Conservation (phyloP, 768 basidiomycete genomes). For the Trametes sanguinea region DNA sequence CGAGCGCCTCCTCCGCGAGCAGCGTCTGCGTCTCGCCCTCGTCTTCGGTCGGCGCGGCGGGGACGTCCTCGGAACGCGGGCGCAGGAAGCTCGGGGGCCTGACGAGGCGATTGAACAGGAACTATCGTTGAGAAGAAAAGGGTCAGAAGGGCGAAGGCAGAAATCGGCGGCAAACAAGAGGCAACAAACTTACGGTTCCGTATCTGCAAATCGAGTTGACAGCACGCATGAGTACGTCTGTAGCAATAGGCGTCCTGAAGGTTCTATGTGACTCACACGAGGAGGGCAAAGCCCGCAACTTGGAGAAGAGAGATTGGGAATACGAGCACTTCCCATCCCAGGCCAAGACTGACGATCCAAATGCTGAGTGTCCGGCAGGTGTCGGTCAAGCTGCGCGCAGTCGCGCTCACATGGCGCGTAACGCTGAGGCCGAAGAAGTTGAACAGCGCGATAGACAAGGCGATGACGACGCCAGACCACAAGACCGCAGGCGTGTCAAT, state of each 20-base stretch:
- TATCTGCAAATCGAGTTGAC: conserved; percentile 51
- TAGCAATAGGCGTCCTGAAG: too few species aligned
- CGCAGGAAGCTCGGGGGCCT: conserved; percentile 63
- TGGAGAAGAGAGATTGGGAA: conserved; percentile 84
- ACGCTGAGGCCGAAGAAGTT: conserved; percentile 84
- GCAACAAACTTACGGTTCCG: conserved; percentile 62
- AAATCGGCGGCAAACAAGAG: not conserved
- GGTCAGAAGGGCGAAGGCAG: conserved; percentile 15
- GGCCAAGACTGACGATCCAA: conserved; percentile 86
- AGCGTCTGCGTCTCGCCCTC: conserved; percentile 38
- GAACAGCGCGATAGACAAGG: conserved; percentile 55
- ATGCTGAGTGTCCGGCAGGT: conserved; percentile 95
- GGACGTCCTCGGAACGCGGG: conserved; percentile 37
- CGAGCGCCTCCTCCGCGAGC: conserved; percentile 66
- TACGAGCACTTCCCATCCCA: conserved; percentile 88
- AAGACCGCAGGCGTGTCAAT: conserved; percentile 65
- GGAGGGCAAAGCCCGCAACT: conserved; percentile 78
- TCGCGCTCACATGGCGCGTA: conserved; percentile 91
- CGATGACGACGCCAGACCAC: conserved; percentile 48
- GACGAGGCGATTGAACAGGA: conserved; percentile 89
- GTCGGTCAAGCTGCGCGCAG: conserved; percentile 88
- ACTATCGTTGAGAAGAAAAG: conserved; percentile 42
- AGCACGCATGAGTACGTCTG: conserved; percentile 6
- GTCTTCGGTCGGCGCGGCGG: conserved; percentile 21
- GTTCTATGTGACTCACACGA: conserved; percentile 57